These are phyloP conservation scores for Rubus parviflorus DNA, from an alignment of 306 rosid genomes.

Conservation along the genomic window DNA sequence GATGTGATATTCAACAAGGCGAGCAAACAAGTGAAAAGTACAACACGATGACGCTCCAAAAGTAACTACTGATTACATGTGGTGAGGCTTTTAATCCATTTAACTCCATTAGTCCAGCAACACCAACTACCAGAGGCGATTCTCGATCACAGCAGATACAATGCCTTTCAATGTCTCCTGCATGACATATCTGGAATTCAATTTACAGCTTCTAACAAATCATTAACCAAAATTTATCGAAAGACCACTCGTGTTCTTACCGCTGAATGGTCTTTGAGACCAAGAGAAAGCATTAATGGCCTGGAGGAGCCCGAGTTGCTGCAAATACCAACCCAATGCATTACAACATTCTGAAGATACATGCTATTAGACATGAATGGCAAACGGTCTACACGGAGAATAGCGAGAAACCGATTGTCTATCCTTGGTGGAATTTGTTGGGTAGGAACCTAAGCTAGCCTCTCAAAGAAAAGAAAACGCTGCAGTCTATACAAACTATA, in stretches of 20 bases:
- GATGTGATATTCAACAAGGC: background rate
- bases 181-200: constrained; percentile 18
- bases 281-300: constrained; percentile 80
- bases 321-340: constrained; percentile 27
- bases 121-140: constrained; percentile 51
- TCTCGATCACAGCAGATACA: constrained; percentile 65
- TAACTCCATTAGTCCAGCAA: background rate
- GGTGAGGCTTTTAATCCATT: background rate
- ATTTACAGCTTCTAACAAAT: background rate
- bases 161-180: constrained; percentile 87
- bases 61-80: background rate
- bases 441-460: background rate
- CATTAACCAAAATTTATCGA: background rate
- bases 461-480: background rate
- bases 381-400: background rate
- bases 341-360: background rate
- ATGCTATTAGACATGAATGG: background rate
- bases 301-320: constrained; percentile 63
- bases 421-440: background rate
- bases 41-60: background rate
- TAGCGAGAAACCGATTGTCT: background rate
- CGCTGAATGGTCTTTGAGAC: constrained; percentile 87
- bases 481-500: background rate
- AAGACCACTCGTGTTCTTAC: constrained; percentile 31
- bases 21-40: background rate